Percentiles rank a stretch among this genome's conserved stretches.
Conservation (phyloP, 1,284 basidiomycete genomes). For the Xerocomus amazonicus region DNA sequence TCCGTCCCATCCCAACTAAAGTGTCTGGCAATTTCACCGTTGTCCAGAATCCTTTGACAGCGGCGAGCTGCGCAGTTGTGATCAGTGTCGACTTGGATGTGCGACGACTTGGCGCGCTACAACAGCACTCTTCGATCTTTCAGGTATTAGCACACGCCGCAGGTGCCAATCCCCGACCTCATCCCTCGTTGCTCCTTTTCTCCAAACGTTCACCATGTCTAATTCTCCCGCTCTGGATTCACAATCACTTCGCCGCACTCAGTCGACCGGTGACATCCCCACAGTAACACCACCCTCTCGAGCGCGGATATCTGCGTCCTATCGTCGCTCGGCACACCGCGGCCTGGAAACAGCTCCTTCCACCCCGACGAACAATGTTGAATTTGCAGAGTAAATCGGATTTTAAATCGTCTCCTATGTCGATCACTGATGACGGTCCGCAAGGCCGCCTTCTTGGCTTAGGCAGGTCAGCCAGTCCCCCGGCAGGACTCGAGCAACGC, state of each 20-base stretch:
- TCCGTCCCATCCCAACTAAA: constrained; percentile 5
- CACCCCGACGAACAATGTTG: constrained; percentile 18
- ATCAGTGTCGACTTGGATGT: constrained; percentile 22
- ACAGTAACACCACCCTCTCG: constrained; percentile 23
- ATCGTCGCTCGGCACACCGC: constrained; percentile 27
- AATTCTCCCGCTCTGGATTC: constrained; percentile 27
- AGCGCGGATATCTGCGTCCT: constrained; percentile 29
- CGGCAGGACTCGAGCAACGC: constrained; percentile 6
- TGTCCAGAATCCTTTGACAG: constrained; percentile 7
- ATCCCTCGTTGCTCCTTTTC: constrained; percentile 13
- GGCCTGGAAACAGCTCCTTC: constrained; percentile 20
- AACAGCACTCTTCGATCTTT: constrained; percentile 9
- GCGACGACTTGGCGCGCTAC: constrained; percentile 12
- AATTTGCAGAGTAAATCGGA: constrained; percentile 21
- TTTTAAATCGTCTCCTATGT: constrained; percentile 4
- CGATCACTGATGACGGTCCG: constrained; percentile 23
- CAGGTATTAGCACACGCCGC: constrained; percentile 24
- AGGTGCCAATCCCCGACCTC: constrained; percentile 28
- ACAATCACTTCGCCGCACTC: constrained; percentile 34
- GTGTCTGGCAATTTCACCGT: constrained; percentile 1
- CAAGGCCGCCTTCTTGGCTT: constrained; percentile 26
- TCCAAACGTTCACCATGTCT: constrained; percentile 29
- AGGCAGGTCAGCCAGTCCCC: constrained; percentile 24
- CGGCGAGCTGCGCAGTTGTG: constrained; percentile 11
- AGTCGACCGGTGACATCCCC: constrained; percentile 37